Conservation (phyloP, 345 rosid species). For the Populus ilicifolia region DNA sequence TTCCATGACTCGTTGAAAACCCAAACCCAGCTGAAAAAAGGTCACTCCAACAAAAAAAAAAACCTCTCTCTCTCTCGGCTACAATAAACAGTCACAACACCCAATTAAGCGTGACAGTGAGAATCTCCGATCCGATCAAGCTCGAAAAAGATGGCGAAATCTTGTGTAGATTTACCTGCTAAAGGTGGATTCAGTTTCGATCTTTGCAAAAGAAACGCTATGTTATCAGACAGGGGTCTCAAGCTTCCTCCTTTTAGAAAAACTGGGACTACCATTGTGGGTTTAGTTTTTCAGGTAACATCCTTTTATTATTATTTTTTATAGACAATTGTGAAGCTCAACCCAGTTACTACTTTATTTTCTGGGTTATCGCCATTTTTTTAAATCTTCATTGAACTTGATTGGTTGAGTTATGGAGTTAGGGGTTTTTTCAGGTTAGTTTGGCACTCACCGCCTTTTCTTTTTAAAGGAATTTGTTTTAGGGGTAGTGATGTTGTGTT, state of each 20-base stretch:
- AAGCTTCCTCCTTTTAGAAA: slow-evolving; percentile 64
- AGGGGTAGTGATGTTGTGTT: neutral
- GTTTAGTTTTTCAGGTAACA: slow-evolving; percentile 65
- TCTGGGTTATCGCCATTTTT: neutral
- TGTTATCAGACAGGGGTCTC: slow-evolving; percentile 61
- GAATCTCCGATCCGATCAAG: neutral
- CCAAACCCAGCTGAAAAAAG: too few species aligned
- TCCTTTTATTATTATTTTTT: neutral
- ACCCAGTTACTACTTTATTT: neutral
- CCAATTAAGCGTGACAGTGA: neutral
- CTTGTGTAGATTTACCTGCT: slow-evolving; percentile 43
- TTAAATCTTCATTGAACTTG: neutral
- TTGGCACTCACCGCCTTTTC: neutral
- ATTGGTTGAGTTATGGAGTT: neutral
- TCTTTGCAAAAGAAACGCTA: slow-evolving; percentile 75
- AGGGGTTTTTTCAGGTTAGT: neutral
- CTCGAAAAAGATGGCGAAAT: slow-evolving; percentile 43
- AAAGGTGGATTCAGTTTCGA: slow-evolving; percentile 86
- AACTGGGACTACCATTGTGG: slow-evolving; percentile 97
- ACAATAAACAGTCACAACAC: neutral
- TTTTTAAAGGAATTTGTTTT: neutral
- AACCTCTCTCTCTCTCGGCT: too few species aligned
- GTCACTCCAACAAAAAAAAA: too few species aligned
- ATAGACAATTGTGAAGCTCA: neutral
- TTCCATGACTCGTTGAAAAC: too few species aligned